phyloP scores from a whole-genome alignment of 2,329 filamentous ascomycete species.

The Trichoderma koningii region DNA sequence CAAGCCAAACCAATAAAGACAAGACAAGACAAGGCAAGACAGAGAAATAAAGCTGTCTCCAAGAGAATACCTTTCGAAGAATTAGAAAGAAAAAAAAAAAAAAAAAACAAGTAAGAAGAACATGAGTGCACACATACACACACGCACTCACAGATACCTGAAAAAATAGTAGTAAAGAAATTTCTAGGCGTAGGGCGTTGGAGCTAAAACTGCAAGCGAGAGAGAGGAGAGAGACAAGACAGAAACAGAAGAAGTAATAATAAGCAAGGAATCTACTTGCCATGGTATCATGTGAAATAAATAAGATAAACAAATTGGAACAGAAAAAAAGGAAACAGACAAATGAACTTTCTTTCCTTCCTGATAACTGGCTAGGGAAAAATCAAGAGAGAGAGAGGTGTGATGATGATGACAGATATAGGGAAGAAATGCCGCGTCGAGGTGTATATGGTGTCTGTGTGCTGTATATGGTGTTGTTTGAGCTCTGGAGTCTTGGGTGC shows the following conservation, averaged over 20 bases:
- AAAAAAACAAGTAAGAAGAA: no score
- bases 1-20: not conserved
- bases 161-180: not conserved
- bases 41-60: no score
- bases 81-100: no score
- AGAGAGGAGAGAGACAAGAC: not conserved
- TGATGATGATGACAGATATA: not conserved
- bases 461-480: no score
- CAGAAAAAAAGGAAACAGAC: not conserved
- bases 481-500: no score
- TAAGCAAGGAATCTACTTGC: slow-evolving; percentile 3
- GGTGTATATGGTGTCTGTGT: not conserved
- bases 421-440: slow-evolving; percentile 1
- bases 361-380: not conserved
- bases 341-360: not conserved
- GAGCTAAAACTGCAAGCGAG: not conserved
- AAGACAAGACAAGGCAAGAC: not conserved
- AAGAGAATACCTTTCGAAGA: no score
- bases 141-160: not conserved
- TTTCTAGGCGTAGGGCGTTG: not conserved
- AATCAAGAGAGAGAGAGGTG: not conserved
- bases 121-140: no score
- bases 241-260: not conserved
- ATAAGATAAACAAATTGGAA: not conserved
- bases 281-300: slow-evolving; percentile 18